These are phyloP conservation scores for Cladosporium sphaerospermum DNA, from an alignment of 2,329 filamentous ascomycete species.

Conservation along the genomic window DNA sequence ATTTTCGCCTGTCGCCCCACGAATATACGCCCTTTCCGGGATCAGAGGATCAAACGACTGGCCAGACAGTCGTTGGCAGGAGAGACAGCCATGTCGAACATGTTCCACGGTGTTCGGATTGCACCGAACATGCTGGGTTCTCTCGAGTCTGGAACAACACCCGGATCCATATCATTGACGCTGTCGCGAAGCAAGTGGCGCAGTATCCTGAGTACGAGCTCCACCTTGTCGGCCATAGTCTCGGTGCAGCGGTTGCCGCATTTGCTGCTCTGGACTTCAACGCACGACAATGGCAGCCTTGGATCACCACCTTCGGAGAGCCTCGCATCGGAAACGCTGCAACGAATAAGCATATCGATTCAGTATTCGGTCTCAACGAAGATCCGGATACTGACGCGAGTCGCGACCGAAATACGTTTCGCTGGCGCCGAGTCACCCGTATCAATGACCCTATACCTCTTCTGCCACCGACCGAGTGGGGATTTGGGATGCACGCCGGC, in stretches of 20 bases:
- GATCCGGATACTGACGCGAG: slow-evolving; percentile 19
- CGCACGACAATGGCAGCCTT: slow-evolving; percentile 64
- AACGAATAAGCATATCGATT: slow-evolving; percentile 49
- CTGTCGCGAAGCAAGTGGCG: slow-evolving; percentile 54
- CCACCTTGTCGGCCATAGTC: slow-evolving; percentile 79
- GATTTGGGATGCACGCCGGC: slow-evolving; percentile 74
- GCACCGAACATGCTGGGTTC: slow-evolving; percentile 89
- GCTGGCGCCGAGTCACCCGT: slow-evolving; percentile 77
- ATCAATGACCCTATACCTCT: slow-evolving; percentile 80
- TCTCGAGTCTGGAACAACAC: slow-evolving; percentile 76
- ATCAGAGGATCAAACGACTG: slow-evolving; percentile 29
- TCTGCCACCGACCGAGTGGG: slow-evolving; percentile 80
- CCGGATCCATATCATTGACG: slow-evolving; percentile 60
- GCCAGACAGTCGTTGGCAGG: slow-evolving; percentile 49
- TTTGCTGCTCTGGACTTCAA: slow-evolving; percentile 78
- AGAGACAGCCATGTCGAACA: neutral
- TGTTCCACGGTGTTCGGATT: slow-evolving; percentile 64
- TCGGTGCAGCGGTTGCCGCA: slow-evolving; percentile 85
- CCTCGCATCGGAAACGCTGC: slow-evolving; percentile 57
- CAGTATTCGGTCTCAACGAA: slow-evolving; percentile 38
- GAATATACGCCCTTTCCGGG: slow-evolving; percentile 82
- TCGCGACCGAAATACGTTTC: slow-evolving; percentile 19
- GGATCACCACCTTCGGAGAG: slow-evolving; percentile 88
- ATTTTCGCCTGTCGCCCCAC: slow-evolving; percentile 83
- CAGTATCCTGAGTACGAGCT: slow-evolving; percentile 66